Percentiles rank a stretch among this genome's conserved stretches.
These are phyloP conservation scores for Candida lessepsii DNA, from an alignment of 805 yeast species.

Conservation along the genomic window DNA sequence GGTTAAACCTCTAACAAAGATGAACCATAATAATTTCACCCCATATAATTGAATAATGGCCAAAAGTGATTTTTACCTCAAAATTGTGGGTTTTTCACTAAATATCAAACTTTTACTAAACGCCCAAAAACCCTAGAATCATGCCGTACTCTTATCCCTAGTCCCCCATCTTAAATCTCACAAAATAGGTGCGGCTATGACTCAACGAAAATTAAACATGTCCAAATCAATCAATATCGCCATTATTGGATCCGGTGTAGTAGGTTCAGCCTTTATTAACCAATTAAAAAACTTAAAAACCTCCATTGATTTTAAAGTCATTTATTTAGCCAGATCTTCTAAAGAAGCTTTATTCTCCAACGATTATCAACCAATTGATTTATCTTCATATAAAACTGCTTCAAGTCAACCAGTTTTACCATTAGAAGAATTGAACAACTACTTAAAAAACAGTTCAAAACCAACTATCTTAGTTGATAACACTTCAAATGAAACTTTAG, in stretches of 20 bases:
- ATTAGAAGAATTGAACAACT: conserved; percentile 57
- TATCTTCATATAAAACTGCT: conserved; percentile 55
- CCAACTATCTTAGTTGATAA: conserved; percentile 91
- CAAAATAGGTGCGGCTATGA: too few relatives aligned
- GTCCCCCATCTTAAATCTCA: too few relatives aligned
- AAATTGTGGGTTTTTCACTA: too few relatives aligned
- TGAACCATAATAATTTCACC: too few relatives aligned
- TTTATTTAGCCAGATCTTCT: conserved; percentile 73
- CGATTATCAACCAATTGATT: conserved; percentile 70
- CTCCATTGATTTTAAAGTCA: conserved; percentile 69
- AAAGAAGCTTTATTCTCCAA: conserved; percentile 63
- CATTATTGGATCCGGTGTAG: conserved; percentile 81
- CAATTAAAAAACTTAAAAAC: conserved; percentile 68
- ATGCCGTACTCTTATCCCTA: too few relatives aligned
- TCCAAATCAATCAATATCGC: conserved; percentile 41
- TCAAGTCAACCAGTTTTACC: conserved; percentile 50
- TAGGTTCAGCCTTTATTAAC: conserved; percentile 85
- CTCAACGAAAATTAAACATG: conserved; percentile 8
- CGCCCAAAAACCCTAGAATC: too few relatives aligned
- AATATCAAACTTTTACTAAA: too few relatives aligned
- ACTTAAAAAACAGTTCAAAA: conserved; percentile 59
- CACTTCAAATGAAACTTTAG: conserved; percentile 81
- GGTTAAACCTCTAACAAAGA: too few relatives aligned
- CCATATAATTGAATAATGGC: too few relatives aligned
- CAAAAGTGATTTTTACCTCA: too few relatives aligned